Evolutionary conservation across 225 moss, liverwort and hornwort species (phyloP), one percentile per base, ranked within the genome.

Genomic region (Bryum argenteum): DNA sequence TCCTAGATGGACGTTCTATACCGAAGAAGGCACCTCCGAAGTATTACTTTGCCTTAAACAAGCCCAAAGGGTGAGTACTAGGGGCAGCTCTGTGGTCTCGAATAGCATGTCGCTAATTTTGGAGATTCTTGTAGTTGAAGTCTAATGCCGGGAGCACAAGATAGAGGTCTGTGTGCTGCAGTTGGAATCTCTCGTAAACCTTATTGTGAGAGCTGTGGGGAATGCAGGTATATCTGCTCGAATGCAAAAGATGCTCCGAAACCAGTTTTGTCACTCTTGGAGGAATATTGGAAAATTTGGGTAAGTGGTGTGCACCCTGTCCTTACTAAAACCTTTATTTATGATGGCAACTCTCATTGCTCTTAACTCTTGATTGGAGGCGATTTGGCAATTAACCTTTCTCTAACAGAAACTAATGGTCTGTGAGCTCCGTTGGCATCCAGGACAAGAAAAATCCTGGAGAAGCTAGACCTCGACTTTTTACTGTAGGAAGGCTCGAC

Each of bases 401-500:
- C 24, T 61, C 24, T 33, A 22, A 55, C 33, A 55, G 60, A 50
- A 60, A n/a, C 22, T 65, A 44, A 8, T 40, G 9, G 0, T 59
- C 33, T 58, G 18, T 69, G 19, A 20, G n/a, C 56, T 72, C 52
- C 64, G 66, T 43, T 83, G 56, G 16, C 65, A 64, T 68, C 15
- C 83, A 97, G 96, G 81, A 85, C 51, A 91, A 89, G 71, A 92
- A 87, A 74, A 92, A 98, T 86, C 85, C 85, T n/a, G 91, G 94
- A 13, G 59, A 78, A 20, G 68, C 81, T 81, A 91, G 84, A 63
- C 98, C 98, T 33, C 85, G 98, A 57, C 89, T 98, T 62, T 98
- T 98, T 81, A 92, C 98, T 8, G 91, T 94, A 42, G 98, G 98
- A 67, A 88, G 98, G 12, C 94, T 98, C 47, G 98, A 98, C 75